A percentile compares a stretch with the other conserved stretches of the same genome.
Conservation (phyloP, 192 early-diverging fungal genomes). For the Pecoramyces ruminantium region DNA sequence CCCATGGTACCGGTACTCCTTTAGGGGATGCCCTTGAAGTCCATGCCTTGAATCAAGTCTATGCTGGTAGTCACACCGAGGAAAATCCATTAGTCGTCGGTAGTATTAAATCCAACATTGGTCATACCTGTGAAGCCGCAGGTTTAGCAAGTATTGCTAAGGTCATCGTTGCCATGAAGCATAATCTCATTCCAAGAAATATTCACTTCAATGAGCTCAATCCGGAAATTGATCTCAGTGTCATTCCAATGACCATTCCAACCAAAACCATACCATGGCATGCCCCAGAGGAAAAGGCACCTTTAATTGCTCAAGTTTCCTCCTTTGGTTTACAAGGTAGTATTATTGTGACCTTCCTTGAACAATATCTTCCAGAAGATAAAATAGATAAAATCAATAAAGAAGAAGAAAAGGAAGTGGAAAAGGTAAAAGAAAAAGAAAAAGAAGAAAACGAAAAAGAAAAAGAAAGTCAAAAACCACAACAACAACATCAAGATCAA, state of each 20-base stretch:
- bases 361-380: background rate
- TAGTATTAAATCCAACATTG: slow-evolving; percentile 2
- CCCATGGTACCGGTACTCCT: slow-evolving; percentile 4
- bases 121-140: slow-evolving; percentile 3
- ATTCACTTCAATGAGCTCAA: slow-evolving; percentile 11
- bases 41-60: background rate
- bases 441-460: no score
- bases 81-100: slow-evolving; percentile 2
- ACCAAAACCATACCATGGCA: slow-evolving; percentile 5
- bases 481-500: no score
- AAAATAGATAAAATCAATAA: no score
- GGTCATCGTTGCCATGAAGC: slow-evolving; percentile 11
- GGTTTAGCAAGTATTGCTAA: slow-evolving; percentile 9
- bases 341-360: slow-evolving; percentile 10
- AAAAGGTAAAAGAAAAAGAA: no score
- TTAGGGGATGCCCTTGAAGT: slow-evolving; percentile 3
- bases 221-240: slow-evolving; percentile 8
- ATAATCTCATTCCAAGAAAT: slow-evolving; percentile 5
- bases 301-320: slow-evolving; percentile 6
- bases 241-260: slow-evolving; percentile 7
- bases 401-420: background rate
- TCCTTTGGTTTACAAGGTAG: slow-evolving; percentile 12
- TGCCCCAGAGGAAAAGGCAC: background rate
- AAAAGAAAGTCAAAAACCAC: no score
- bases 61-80: background rate